These are phyloP conservation scores for Didymella lethalis DNA, from an alignment of 2,329 filamentous ascomycete genomes.

Conservation along the genomic window DNA sequence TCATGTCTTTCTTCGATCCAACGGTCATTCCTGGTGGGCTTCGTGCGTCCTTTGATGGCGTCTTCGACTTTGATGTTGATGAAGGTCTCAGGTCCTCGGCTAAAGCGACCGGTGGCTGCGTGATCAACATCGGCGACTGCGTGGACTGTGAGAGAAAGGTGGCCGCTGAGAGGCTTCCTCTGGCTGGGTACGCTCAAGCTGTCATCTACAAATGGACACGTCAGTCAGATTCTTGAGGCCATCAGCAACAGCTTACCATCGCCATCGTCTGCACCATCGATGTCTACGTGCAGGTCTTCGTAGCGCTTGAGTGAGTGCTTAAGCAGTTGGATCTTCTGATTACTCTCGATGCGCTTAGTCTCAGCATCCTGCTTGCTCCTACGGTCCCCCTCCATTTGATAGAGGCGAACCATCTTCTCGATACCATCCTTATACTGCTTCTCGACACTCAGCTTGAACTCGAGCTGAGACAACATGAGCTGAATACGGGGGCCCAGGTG, in stretches of 20 bases:
- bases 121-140: slow-evolving; percentile 96
- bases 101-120: slow-evolving; percentile 80
- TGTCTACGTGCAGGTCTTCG: slow-evolving; percentile 94
- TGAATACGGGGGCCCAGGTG: slow-evolving; percentile 97
- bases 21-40: slow-evolving; percentile 81
- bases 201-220: slow-evolving; percentile 71
- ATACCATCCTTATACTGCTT: slow-evolving; percentile 99
- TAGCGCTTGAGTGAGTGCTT: slow-evolving; percentile 97
- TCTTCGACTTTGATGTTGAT: slow-evolving; percentile 98
- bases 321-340: slow-evolving; percentile 94
- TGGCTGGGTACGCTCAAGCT: slow-evolving; percentile 95
- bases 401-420: slow-evolving; percentile 98
- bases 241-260: slow-evolving; percentile 70
- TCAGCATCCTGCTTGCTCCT: slow-evolving; percentile 96
- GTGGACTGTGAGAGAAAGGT: slow-evolving; percentile 84
- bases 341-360: slow-evolving; percentile 88
- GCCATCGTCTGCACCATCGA: slow-evolving; percentile 76
- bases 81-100: slow-evolving; percentile 91
- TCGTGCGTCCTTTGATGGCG: slow-evolving; percentile 86
- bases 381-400: slow-evolving; percentile 95
- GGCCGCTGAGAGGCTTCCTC: slow-evolving; percentile 93
- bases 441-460: slow-evolving; percentile 98
- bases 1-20: slow-evolving; percentile 93
- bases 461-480: slow-evolving; percentile 97
- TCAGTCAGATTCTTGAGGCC: slow-evolving; percentile 13